Evolutionary conservation across 1,284 basidiomycete species (phyloP).

Genomic region (Apiotrichum veenhuisii): DNA sequence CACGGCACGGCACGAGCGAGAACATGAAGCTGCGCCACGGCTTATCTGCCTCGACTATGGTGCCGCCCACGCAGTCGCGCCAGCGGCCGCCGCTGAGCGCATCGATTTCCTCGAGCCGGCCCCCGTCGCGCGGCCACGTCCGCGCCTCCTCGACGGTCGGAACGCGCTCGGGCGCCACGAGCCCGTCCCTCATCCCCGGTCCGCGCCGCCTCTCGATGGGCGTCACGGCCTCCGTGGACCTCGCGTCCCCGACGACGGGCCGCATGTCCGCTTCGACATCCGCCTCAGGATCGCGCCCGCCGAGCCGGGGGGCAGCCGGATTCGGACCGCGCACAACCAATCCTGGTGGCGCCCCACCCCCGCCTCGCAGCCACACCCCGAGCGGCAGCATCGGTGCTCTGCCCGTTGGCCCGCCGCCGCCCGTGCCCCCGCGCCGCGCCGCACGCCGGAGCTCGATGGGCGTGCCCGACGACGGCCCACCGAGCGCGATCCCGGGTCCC

Average conservation of each 20-base stretch:
- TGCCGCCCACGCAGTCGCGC: neutral
- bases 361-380: neutral
- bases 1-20: neutral
- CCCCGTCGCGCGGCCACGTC: constrained; percentile 2
- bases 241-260: constrained; percentile 1
- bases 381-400: neutral
- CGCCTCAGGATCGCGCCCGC: neutral
- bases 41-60: neutral
- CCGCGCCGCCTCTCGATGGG: constrained; percentile 5
- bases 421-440: neutral
- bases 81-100: neutral
- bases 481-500: constrained; percentile 34
- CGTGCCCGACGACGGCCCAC: constrained; percentile 18
- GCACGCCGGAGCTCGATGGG: constrained; percentile 12
- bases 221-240: neutral
- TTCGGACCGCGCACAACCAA: neutral
- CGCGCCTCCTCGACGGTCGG: neutral
- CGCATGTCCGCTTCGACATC: neutral
- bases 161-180: constrained; percentile 4
- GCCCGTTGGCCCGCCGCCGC: neutral
- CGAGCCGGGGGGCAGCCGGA: neutral
- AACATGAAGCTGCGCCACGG: neutral
- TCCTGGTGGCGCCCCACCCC: neutral
- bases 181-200: constrained; percentile 5
- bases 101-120: neutral